Evolutionary conservation across 2,329 filamentous ascomycete genomes (phyloP).

Genomic region (Pseudogymnoascus pannorum): DNA sequence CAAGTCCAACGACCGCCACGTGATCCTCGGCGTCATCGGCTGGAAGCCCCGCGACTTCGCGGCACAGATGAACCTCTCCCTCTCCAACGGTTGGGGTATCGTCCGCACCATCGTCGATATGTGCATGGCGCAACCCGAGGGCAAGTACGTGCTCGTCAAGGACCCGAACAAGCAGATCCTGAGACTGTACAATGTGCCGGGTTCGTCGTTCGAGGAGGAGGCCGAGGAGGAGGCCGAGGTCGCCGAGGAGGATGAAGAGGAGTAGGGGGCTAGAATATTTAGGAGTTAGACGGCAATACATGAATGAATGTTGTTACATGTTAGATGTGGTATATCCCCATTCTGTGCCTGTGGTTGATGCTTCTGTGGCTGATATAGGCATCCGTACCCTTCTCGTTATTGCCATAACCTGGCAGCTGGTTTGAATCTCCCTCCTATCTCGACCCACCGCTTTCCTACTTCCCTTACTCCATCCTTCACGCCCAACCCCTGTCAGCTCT

Average conservation of each 20-base stretch:
- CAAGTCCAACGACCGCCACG: slow-evolving; percentile 85
- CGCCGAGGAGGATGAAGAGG: slow-evolving; percentile 26
- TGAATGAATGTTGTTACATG: slow-evolving; percentile 5
- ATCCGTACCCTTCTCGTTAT: neutral
- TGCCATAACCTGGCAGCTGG: no score
- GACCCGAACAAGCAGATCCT: slow-evolving; percentile 97
- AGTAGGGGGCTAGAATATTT: neutral
- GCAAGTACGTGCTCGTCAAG: slow-evolving; percentile 75
- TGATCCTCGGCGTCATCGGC: slow-evolving; percentile 88
- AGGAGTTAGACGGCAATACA: neutral
- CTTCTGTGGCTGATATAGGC: neutral
- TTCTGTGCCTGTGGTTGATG: neutral
- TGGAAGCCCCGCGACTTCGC: slow-evolving; percentile 99
- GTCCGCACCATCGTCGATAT: slow-evolving; percentile 97
- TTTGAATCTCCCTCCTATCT: no score
- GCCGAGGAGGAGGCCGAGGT: slow-evolving; percentile 56
- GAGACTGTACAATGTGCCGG: slow-evolving; percentile 84
- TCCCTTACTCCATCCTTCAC: neutral
- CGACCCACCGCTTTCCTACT: neutral
- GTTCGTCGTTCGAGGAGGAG: slow-evolving; percentile 84
- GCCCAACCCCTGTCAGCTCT: neutral
- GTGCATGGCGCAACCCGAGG: slow-evolving; percentile 69
- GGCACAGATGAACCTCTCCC: slow-evolving; percentile 92
- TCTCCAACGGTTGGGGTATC: slow-evolving; percentile 98
- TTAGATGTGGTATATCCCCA: neutral